phyloP scores from a whole-genome alignment of 495 filamentous ascomycete genomes.

The Pyrenula aspistea region DNA sequence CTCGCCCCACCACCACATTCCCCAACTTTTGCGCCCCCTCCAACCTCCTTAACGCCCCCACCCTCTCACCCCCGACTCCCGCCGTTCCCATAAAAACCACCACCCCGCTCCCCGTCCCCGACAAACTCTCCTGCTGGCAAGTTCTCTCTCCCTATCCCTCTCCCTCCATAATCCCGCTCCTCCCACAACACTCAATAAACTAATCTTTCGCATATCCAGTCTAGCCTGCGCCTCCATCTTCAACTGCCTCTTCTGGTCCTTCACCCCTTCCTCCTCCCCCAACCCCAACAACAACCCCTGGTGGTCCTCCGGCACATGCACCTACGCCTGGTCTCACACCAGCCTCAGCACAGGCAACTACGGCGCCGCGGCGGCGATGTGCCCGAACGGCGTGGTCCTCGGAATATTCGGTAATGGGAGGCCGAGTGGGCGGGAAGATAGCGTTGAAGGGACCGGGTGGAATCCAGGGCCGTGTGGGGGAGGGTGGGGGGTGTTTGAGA shows the following conservation, averaged over 20 bases:
- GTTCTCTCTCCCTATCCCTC: no score
- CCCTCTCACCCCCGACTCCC: no score
- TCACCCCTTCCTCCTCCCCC: not conserved
- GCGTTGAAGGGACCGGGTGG: not conserved
- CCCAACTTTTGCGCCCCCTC: not conserved
- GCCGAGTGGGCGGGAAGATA: not conserved
- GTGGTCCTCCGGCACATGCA: not conserved
- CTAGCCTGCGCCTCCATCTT: not conserved
- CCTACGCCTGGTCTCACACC: not conserved
- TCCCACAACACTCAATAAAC: no score
- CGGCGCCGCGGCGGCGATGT: not conserved
- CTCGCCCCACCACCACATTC: not conserved
- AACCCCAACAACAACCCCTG: not conserved
- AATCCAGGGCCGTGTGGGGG: not conserved
- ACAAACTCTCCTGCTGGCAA: not conserved
- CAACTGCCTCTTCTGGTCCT: not conserved
- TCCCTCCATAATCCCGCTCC: no score
- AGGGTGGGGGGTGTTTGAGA: not conserved
- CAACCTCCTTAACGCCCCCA: not conserved
- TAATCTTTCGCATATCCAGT: no score
- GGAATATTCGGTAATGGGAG: not conserved
- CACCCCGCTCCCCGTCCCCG: not conserved
- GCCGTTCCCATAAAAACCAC: not conserved
- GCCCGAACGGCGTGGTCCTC: not conserved
- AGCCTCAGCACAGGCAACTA: not conserved